Base-by-base conservation (phyloP, 345 rosid genomes). In the Erysimum cheiranthoides region DNA sequence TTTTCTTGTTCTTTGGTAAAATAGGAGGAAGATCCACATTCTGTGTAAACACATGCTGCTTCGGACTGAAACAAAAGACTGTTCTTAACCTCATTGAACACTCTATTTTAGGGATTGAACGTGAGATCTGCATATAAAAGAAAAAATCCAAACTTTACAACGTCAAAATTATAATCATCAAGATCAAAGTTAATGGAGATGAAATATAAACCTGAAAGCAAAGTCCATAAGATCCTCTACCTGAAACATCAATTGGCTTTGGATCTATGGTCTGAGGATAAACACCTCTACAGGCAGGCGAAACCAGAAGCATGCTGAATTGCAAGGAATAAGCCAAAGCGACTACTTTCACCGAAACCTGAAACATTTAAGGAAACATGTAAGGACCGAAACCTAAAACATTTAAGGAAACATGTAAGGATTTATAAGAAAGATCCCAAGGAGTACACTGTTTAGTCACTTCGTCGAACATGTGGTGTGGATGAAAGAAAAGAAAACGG, bases 21-120 rank as follows among this genome's bases (percentile, higher is more conserved):
- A 84, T 27, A 16, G 85, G 86, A 30, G 97, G 97, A 79, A 90
- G 89, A 81, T 91, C 93, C n/a, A 84, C 89, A 46, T 91, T 94
- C 75, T 92, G 97, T 5, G 83, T 86, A 78, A 38, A 46, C 10
- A 57, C 14, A 17, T 79, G 71, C 21, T 75, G 70, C 61, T 73
- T 82, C 67, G 79, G 72, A 64, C 65, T 70, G 56, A 80, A 80
- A 85, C 88, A 84, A 17, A 75, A n/a, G 25, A 82, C 14, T 3
- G 85, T 80, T 70, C 75, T 36, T 42, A 57, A 81, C 69, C 49
- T 67, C 51, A 36, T 13, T 6, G 56, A 63, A 21, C 81, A 76
- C 30, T 84, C 76, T n/a, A 43, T 81, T 61, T 36, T 70, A 66
- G 47, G 68, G 54, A 49, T 69, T 39, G 60, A 67, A 61, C 40